phyloP scores from a whole-genome alignment of 495 filamentous ascomycete genomes.

The Hypoxylon intermedium region DNA sequence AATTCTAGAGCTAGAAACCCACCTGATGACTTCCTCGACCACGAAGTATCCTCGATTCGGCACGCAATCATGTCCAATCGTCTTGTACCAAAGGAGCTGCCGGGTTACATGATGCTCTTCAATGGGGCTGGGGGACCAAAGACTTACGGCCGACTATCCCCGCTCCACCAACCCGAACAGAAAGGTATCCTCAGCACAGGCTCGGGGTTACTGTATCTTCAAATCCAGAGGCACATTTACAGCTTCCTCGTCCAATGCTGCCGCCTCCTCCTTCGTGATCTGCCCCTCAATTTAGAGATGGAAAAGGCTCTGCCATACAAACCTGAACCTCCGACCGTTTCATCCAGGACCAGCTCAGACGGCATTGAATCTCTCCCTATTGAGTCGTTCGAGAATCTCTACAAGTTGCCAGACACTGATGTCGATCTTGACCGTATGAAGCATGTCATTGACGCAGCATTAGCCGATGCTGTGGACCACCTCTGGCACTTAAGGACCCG shows the following conservation, averaged over 20 bases:
- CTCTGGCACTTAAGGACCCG: constrained; percentile 36
- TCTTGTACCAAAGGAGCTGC: too few relatives aligned
- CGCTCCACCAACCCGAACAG: constrained; percentile 42
- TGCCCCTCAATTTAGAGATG: constrained; percentile 21
- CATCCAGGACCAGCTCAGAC: constrained; percentile 22
- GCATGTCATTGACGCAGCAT: constrained; percentile 48
- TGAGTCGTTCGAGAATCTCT: constrained; percentile 53
- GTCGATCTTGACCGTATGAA: constrained; percentile 51
- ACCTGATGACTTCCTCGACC: constrained; percentile 51
- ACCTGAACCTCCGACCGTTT: constrained; percentile 43
- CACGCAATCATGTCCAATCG: too few relatives aligned
- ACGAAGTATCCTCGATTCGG: constrained; percentile 44
- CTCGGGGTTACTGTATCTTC: constrained; percentile 54
- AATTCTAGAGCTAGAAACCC: constrained; percentile 47
- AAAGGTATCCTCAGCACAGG: constrained; percentile 34
- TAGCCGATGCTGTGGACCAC: constrained; percentile 54
- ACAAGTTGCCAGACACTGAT: constrained; percentile 50
- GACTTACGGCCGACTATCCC: constrained; percentile 57
- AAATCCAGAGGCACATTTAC: constrained; percentile 54
- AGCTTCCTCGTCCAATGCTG: constrained; percentile 53
- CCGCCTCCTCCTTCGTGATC: constrained; percentile 53
- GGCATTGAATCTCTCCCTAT: constrained; percentile 35
- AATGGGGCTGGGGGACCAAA: constrained; percentile 40
- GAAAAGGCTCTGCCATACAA: constrained; percentile 28
- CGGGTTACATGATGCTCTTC: constrained; percentile 53